A percentile compares a stretch with the other conserved stretches of the same genome.
Conservation (phyloP, 345 rosid species). For the Anastatica hierochuntica region DNA sequence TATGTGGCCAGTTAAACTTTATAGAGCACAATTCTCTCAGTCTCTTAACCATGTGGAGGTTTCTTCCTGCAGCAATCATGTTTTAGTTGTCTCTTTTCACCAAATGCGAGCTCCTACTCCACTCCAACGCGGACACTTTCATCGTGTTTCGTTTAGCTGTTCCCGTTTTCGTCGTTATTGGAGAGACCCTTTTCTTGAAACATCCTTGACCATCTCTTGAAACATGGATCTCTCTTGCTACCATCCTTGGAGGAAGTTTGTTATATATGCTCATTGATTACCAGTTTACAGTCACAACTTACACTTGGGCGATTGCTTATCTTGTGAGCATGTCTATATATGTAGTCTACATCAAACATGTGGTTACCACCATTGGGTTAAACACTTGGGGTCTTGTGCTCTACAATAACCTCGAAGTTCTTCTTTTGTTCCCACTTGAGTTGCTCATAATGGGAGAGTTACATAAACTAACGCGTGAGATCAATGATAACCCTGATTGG, state of each 20-base stretch:
- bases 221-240: constrained; percentile 74
- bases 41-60: constrained; percentile 77
- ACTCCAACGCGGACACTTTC: constrained; percentile 85
- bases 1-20: constrained; percentile 46
- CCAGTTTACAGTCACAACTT: constrained; percentile 68
- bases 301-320: constrained; percentile 74
- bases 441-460: constrained; percentile 78
- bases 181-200: constrained; percentile 70
- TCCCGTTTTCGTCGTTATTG: constrained; percentile 68
- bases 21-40: constrained; percentile 56
- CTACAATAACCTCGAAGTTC: constrained; percentile 84
- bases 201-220: constrained; percentile 71
- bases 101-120: constrained; percentile 83
- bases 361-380: constrained; percentile 71
- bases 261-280: constrained; percentile 74
- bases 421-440: constrained; percentile 71
- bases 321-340: constrained; percentile 75
- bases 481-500: constrained; percentile 53
- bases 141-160: constrained; percentile 77
- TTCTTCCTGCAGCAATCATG: constrained; percentile 78
- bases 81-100: constrained; percentile 82
- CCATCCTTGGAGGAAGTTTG: constrained; percentile 81
- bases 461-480: constrained; percentile 63
- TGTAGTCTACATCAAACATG: constrained; percentile 90
- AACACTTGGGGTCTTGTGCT: constrained; percentile 91